A percentile compares a stretch with the other conserved stretches of the same genome.
Evolutionary conservation across 352 stramenopile species (phyloP).

Genomic region (Globisporangium parvum): DNA sequence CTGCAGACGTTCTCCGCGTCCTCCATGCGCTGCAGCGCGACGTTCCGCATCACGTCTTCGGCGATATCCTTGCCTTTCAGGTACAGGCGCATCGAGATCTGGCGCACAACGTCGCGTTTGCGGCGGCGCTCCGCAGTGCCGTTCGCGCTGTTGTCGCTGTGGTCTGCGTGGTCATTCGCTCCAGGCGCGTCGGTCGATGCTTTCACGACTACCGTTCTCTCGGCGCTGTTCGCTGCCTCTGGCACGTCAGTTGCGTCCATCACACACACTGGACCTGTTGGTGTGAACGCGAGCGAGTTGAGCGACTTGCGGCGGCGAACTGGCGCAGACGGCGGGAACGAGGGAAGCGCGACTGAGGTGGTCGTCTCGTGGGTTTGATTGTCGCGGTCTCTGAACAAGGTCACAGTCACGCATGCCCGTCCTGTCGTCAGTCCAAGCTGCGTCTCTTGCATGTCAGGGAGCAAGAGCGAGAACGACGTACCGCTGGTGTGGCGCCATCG

Average conservation of each 20-base stretch:
- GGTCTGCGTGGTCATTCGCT: background rate
- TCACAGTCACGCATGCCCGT: background rate
- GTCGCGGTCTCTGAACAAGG: constrained; percentile 4
- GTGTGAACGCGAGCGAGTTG: background rate
- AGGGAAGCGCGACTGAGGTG: background rate
- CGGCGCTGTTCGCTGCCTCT: background rate
- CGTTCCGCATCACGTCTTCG: constrained; percentile 56
- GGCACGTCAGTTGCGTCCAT: constrained; percentile 2
- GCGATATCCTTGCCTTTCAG: constrained; percentile 64
- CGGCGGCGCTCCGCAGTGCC: constrained; percentile 17
- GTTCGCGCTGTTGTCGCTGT: constrained; percentile 3
- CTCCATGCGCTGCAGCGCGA: constrained; percentile 46
- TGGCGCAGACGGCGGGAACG: background rate
- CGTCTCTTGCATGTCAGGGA: no score
- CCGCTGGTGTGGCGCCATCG: constrained; percentile 42
- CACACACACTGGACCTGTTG: constrained; percentile 5
- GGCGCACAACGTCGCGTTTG: constrained; percentile 66
- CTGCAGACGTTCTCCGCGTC: constrained; percentile 49
- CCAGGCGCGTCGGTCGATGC: background rate
- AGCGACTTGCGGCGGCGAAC: constrained; percentile 9
- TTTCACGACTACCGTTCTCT: constrained; percentile 8
- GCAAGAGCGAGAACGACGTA: no score
- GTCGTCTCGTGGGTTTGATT: constrained; percentile 8
- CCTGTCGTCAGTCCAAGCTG: background rate
- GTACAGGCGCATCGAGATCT: constrained; percentile 75